These are phyloP conservation scores for Pirum gemmata DNA, from an alignment of 78 protist species.

Conservation along the genomic window DNA sequence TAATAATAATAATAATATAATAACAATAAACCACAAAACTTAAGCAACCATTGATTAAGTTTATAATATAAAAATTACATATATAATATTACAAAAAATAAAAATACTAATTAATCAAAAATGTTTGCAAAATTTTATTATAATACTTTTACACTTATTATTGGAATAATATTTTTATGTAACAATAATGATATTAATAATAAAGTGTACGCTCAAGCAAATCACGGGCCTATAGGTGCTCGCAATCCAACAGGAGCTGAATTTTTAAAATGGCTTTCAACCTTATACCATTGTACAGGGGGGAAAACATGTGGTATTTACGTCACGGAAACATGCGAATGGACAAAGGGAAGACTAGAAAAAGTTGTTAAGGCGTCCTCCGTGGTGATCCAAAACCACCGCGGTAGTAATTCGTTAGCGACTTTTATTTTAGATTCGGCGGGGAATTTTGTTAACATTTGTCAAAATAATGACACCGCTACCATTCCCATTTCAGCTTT, in stretches of 20 bases:
- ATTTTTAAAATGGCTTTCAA: background rate
- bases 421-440: background rate
- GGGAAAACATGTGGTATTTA: background rate
- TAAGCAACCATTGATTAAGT: too few relatives aligned
- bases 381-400: background rate
- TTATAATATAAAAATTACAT: too few relatives aligned
- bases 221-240: background rate
- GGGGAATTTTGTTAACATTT: background rate
- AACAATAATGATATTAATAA: too few relatives aligned
- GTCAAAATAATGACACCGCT: background rate
- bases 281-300: background rate
- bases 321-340: background rate
- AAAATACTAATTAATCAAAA: too few relatives aligned
- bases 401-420: background rate
- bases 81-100: too few relatives aligned
- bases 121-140: too few relatives aligned
- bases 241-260: background rate
- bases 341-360: background rate
- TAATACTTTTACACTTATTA: too few relatives aligned
- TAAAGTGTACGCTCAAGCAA: too few relatives aligned
- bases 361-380: background rate
- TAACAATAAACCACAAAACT: too few relatives aligned
- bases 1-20: too few relatives aligned
- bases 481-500: too few relatives aligned
- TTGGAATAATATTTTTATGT: too few relatives aligned